Base-by-base conservation (phyloP, 129 eudicot genomes). In the Saussurea involucrata region DNA sequence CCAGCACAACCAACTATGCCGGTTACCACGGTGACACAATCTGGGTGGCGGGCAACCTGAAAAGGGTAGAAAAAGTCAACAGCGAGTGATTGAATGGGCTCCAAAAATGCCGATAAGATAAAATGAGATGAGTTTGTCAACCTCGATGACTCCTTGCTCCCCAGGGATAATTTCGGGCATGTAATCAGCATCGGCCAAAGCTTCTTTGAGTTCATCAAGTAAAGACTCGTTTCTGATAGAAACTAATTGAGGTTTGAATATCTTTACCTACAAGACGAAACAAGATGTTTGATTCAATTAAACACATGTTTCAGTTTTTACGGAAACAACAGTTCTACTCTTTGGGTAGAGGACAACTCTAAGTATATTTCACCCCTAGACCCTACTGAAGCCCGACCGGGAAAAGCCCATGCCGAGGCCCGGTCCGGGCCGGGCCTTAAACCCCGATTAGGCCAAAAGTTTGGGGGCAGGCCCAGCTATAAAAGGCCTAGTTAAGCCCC, bases 1-100 rank as follows among this genome's bases (percentile, higher is more conserved):
- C 99, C 99, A 31, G 99, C 99, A 78, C 99, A 95, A 66, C 99
- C 99, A 73, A 95, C 96, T 66, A 95, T 95, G 79, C 99, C 99
- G 11, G 99, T 95, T 65, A 95, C 99, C 28, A 88, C 99, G 9
- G 95, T 92, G 28, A 78, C 96, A 88, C 95, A 92, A 84, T 95
- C 99, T 2, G 92, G 97, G 46, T 95, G 99, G 17, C 99, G 95
- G 8, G 99, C 99, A 76, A 95, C 99, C 98, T 94, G 78, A 79
- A 67, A 63, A 42, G 5, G 58, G 37, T 73, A 74, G 12, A 64
- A 24, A 53, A 53, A 49, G 60, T 49, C 0, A 1, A 13, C 20
- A 22, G 22, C n/a, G 61, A 53, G 61, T 53, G 21, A 17, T 18
- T 53, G 61, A 53, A 53, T 5, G 61, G 22, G n/a, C 61, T 53